Base-by-base conservation (phyloP, 2,329 filamentous ascomycete genomes). In the Aspergillus sp. region DNA sequence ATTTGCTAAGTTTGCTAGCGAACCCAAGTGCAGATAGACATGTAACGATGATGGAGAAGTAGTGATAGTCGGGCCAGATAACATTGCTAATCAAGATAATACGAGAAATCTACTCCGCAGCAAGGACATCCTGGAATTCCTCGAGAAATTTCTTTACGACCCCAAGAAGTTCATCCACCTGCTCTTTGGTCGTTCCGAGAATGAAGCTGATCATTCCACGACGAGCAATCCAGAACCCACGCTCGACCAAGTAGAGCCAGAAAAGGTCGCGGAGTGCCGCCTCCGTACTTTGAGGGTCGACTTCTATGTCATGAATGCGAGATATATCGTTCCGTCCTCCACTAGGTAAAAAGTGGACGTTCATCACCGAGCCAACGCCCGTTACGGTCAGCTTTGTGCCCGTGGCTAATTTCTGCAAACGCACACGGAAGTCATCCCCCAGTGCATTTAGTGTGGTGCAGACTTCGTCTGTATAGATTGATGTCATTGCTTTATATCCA, bases 191-290 rank as follows among this genome's bases (percentile, higher is more conserved):
- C 4, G 55, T 57, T 3, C 43, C 55, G 14, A 57, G 37, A 27
- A 57, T 31, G 17, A 57, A n/a, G 19, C 49, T 53, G 14, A 53
- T 12, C 55, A 57, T 57, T n/a, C 49, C 55, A 15, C 55, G 43
- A 14, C 44, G 43, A 3, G 55, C 49, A 15, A 57, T 53, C 55
- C 55, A 57, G 25, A 57, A 48, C 31, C 55, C 55, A 31, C 49
- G 55, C n/a, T 52, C 49, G 5, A 57, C 31, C 8, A 57, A 14
- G 23, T 48, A 52, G 25, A 57, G 44, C 55, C 55, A 57, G 11
- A 57, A 23, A 0, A 57, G 15, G 14, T 52, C 55, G 6, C 23
- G 37, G 1, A 57, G 25, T 5, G n/a, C 27, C 15, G 33, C 55
- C n/a, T 57, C 55, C 14, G 43, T 8, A 14, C 55, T 44, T n/a